These are phyloP conservation scores for Cyclostephanos invisitatus DNA, from an alignment of 108 stramenopile genomes.

Conservation along the genomic window DNA sequence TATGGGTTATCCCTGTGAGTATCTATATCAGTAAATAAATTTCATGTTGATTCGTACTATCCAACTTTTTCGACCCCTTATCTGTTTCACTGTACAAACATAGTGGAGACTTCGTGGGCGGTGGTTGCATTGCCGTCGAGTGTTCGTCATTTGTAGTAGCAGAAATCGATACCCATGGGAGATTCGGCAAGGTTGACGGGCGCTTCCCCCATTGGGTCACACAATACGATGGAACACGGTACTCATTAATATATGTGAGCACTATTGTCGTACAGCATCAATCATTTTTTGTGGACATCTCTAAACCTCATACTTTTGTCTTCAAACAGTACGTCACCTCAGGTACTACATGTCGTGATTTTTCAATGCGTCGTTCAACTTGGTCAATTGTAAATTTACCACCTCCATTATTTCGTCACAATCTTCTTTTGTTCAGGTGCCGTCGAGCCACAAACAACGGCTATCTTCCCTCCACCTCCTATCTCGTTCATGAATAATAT, in stretches of 20 bases:
- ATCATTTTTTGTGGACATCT: background rate
- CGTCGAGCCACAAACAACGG: conserved; percentile 32
- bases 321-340: conserved; percentile 27
- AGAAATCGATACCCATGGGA: conserved; percentile 55
- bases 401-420: too few relatives aligned
- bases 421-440: too few relatives aligned
- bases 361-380: too few relatives aligned
- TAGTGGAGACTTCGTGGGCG: conserved; percentile 48
- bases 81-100: background rate
- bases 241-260: conserved; percentile 60
- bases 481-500: background rate
- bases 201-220: conserved; percentile 76
- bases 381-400: too few relatives aligned
- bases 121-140: conserved; percentile 62
- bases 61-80: background rate
- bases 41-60: background rate
- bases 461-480: conserved; percentile 22
- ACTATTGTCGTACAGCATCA: background rate
- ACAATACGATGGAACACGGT: conserved; percentile 53
- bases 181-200: conserved; percentile 72
- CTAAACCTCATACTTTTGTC: background rate
- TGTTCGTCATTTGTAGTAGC: conserved; percentile 47
- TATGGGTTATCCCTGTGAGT: conserved; percentile 68
- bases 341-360: too few relatives aligned
- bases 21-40: background rate